Evolutionary conservation across 768 basidiomycete species (phyloP).

Genomic region (Daedaleopsis nitida): DNA sequence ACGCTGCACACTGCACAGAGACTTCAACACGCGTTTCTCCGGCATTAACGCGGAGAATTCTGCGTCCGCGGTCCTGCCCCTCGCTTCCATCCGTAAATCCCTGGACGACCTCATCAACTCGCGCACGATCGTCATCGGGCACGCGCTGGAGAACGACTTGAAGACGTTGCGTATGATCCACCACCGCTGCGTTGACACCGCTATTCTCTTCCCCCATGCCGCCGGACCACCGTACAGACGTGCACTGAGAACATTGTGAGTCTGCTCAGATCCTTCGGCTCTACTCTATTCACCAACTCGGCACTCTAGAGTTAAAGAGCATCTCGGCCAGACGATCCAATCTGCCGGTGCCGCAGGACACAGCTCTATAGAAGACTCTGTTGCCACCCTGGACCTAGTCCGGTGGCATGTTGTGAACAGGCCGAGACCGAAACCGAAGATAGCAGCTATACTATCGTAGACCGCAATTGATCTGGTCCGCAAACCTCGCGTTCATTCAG

Average conservation of each 20-base stretch:
- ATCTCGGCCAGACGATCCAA: slow-evolving; percentile 82
- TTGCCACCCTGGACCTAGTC: slow-evolving; percentile 86
- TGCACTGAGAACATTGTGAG: slow-evolving; percentile 80
- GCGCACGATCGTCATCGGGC: slow-evolving; percentile 87
- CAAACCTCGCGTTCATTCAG: too few relatives aligned
- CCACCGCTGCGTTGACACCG: slow-evolving; percentile 83
- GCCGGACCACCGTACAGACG: slow-evolving; percentile 76
- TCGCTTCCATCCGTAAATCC: slow-evolving; percentile 64
- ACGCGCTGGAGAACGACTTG: slow-evolving; percentile 92
- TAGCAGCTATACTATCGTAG: not conserved
- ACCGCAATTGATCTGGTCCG: too few relatives aligned
- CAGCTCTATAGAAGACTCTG: slow-evolving; percentile 88
- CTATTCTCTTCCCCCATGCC: slow-evolving; percentile 82
- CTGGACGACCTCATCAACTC: slow-evolving; percentile 73
- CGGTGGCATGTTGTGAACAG: slow-evolving; percentile 78
- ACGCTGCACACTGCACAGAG: slow-evolving; percentile 48
- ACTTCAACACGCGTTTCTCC: slow-evolving; percentile 91
- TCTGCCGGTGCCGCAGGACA: slow-evolving; percentile 78
- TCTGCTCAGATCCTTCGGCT: not conserved
- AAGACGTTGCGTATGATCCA: slow-evolving; percentile 90
- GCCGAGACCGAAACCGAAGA: slow-evolving; percentile 35
- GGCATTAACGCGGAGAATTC: slow-evolving; percentile 67
- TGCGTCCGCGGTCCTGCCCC: slow-evolving; percentile 63
- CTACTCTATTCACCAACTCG: slow-evolving; percentile 7
- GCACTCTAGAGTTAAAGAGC: slow-evolving; percentile 71